Percentiles rank a stretch among this genome's conserved stretches.
phyloP scores from a whole-genome alignment of 2,329 filamentous ascomycete species.

The Elsinoe necatrix region DNA sequence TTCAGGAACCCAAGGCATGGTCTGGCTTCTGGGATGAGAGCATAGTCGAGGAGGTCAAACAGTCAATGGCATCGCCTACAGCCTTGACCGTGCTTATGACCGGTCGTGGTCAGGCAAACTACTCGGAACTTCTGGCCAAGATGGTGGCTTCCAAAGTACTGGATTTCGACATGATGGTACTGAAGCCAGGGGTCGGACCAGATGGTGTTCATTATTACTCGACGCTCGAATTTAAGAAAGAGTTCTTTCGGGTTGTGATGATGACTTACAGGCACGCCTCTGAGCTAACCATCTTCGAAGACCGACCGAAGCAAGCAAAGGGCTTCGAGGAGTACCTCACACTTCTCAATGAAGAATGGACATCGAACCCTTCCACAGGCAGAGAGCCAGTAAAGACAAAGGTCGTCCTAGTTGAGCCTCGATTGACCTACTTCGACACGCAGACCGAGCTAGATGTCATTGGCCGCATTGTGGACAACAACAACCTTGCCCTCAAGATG shows the following conservation, averaged over 20 bases:
- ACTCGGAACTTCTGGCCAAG: slow-evolving; percentile 68
- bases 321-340: slow-evolving; percentile 78
- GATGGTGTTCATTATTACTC: slow-evolving; percentile 66
- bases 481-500: slow-evolving; percentile 40
- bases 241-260: slow-evolving; percentile 69
- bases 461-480: slow-evolving; percentile 81
- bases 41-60: slow-evolving; percentile 65
- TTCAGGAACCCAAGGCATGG: slow-evolving; percentile 79
- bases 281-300: slow-evolving; percentile 67
- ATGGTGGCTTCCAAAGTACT: slow-evolving; percentile 72
- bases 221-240: slow-evolving; percentile 90
- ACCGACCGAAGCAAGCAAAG: slow-evolving; percentile 58
- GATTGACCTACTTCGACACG: slow-evolving; percentile 64
- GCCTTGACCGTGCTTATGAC: slow-evolving; percentile 80
- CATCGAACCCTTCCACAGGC: slow-evolving; percentile 25
- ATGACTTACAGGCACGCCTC: slow-evolving; percentile 75
- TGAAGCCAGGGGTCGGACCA: slow-evolving; percentile 80
- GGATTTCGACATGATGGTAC: slow-evolving; percentile 76
- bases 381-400: slow-evolving; percentile 64
- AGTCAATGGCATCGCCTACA: slow-evolving; percentile 77
- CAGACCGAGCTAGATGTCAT: slow-evolving; percentile 73
- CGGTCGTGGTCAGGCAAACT: slow-evolving; percentile 69
- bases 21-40: slow-evolving; percentile 95
- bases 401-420: slow-evolving; percentile 78
- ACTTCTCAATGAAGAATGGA: slow-evolving; percentile 59